phyloP scores from a whole-genome alignment of 192 early-diverging fungal genomes.

The Diversispora eburnea region DNA sequence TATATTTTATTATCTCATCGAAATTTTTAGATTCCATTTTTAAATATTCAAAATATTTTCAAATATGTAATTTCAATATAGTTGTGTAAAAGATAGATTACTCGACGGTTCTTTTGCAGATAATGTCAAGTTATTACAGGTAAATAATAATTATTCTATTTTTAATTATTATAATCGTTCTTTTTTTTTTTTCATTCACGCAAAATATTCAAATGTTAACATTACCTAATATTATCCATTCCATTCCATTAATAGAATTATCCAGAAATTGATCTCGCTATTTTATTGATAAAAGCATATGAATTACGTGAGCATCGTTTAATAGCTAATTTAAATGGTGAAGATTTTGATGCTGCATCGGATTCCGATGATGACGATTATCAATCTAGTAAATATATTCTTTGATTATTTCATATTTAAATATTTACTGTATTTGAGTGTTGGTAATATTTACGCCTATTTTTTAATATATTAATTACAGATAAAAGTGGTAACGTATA shows the following conservation, averaged over 20 bases:
- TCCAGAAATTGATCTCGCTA: slow-evolving; percentile 19
- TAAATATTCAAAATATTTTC: too few relatives aligned
- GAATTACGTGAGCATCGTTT: slow-evolving; percentile 13
- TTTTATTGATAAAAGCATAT: slow-evolving; percentile 17
- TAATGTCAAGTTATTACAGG: slow-evolving; percentile 59
- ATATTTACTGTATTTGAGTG: not conserved
- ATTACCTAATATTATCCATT: not conserved
- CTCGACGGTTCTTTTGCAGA: slow-evolving; percentile 57
- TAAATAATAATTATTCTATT: slow-evolving; percentile 31
- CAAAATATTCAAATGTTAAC: not conserved
- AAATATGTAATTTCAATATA: too few relatives aligned
- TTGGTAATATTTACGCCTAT: not conserved
- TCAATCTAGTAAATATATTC: not conserved
- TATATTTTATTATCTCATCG: not conserved
- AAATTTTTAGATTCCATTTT: too few relatives aligned
- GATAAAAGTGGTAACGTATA: not conserved
- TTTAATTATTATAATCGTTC: not conserved
- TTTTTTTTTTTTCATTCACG: not conserved
- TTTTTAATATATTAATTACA: slow-evolving; percentile 8
- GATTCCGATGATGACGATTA: slow-evolving; percentile 5
- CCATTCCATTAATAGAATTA: slow-evolving; percentile 1
- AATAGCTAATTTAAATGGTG: slow-evolving; percentile 21
- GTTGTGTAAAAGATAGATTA: slow-evolving; percentile 39
- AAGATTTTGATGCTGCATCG: slow-evolving; percentile 13
- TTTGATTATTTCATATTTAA: not conserved